Evolutionary conservation across 768 basidiomycete genomes (phyloP), one percentile per base, ranked within the genome.

Genomic region (Boletus subcaerulescens): DNA sequence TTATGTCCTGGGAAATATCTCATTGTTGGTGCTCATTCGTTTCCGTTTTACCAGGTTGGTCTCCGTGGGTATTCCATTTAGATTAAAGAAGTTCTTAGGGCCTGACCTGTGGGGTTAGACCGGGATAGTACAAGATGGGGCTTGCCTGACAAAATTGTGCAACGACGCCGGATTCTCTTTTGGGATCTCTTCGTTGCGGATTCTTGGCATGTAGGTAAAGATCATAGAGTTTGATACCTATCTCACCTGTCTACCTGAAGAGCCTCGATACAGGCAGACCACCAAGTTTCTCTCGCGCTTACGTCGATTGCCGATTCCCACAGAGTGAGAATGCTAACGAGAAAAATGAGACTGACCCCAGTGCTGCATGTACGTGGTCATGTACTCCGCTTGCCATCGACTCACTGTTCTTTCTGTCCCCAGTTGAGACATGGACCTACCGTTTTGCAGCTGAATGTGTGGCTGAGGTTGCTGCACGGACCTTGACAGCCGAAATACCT

Each of bases 131-230:
- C 76, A 14, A 71, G 81, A 51, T 88, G 86, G 86, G 79, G 75
- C 2, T 69, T 90, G n/a, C 74, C 80, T 6, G 71, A 79, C 2
- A 82, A 82, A 64, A 79, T 83, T 60, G 83, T 89, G 0, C 78
- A 86, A 57, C 73, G 87, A 29, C 78, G 89, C 10, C 79, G 87
- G 4, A 73, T 84, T 32, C 71, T 89, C 11, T 90, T 91, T 71
- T 91, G 89, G 89, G 86, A 90, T 63, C 74, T 89, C 11, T 90
- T 88, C 59, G 76, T 85, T 18, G 82, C 84, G 0, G 89, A 91
- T 60, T 74, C 79, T 4, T 90, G 85, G 84, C 75, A 80, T 72
- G 87, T 87, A 58, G 35, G 77, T 47, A 41, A 33, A 45, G 17
- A n/a, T 48, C 43, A 7, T 38, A 24, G 31, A 5, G 36, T 24